phyloP scores from a whole-genome alignment of 441 rosid genomes.

The Adansonia rubrostipa region DNA sequence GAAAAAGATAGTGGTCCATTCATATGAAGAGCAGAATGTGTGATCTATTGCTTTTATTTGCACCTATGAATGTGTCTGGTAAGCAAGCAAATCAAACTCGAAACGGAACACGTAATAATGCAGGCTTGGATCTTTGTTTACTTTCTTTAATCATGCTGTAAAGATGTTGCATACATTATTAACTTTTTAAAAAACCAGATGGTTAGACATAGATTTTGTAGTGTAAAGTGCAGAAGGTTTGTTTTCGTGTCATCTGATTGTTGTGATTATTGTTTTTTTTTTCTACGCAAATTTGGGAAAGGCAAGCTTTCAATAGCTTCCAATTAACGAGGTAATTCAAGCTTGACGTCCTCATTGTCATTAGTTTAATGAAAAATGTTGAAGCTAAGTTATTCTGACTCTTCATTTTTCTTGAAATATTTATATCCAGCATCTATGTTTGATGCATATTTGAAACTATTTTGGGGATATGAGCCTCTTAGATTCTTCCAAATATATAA shows the following conservation, averaged over 20 bases:
- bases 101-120: neutral
- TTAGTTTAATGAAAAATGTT: too few relatives aligned
- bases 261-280: too few relatives aligned
- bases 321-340: neutral
- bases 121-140: neutral
- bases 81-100: neutral
- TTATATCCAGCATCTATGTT: too few relatives aligned
- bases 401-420: too few relatives aligned
- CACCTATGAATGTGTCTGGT: neutral
- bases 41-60: neutral
- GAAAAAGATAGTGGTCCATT: neutral
- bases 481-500: too few relatives aligned
- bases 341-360: neutral
- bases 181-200: neutral
- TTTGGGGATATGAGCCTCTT: too few relatives aligned
- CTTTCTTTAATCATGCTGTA: neutral
- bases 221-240: neutral
- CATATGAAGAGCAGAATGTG: neutral
- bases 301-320: too few relatives aligned
- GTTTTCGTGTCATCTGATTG: neutral
- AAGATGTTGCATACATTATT: neutral
- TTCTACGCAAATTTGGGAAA: neutral
- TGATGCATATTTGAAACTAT: too few relatives aligned
- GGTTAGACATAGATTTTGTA: neutral
- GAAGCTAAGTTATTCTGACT: too few relatives aligned